Evolutionary conservation across 2,329 filamentous ascomycete genomes (phyloP), one percentile per base, ranked within the genome.

Genomic region (Monilinia laxa): DNA sequence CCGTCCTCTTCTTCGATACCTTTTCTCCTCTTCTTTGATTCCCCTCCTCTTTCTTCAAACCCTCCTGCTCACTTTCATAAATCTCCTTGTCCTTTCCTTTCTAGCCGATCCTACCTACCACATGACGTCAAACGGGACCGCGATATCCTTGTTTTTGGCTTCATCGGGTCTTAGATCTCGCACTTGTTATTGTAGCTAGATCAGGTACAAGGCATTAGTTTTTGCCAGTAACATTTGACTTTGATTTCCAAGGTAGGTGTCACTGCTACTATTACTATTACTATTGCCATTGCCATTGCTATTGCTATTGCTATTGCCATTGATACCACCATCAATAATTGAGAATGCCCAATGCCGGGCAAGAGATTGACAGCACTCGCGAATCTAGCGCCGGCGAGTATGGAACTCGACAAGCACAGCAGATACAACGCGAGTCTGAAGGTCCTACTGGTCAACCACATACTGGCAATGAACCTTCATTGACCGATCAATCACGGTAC

Each of bases 291-390:
- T 54, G 55, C 16, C 35, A 65, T 65, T 28, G 25, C 20, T 12
- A 49, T 49, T 47, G 63, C 28, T 25, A 51, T 59, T 53, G 47
- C 10, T 47, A 60, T 65, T 25, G 12, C 4, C 16, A 23, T 59
- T 35, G 18, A 4, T 16, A 23, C 11, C 16, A 35, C 64, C 28
- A 54, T 38, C 56, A 47, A 62, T 64, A 25, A 25, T 42, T 42
- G 56, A 66, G 38, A 38, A 67, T 67, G 65, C 59, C 62, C 60
- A 55, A 52, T 64, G 54, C 45, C 14, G 56, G 56, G 58, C 64
- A 38, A 35, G 47, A 52, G 14, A 62, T 66, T 47, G 49, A 62
- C 49, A 62, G n/a, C 49, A 14, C 18, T 49, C 23, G 49, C 56
- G 25, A 52, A 53, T 62, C 56, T 38, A 62, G 64, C 56, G 40